Conservation (phyloP, 139 green algal genomes). For the Chlamydomonas incerta region DNA sequence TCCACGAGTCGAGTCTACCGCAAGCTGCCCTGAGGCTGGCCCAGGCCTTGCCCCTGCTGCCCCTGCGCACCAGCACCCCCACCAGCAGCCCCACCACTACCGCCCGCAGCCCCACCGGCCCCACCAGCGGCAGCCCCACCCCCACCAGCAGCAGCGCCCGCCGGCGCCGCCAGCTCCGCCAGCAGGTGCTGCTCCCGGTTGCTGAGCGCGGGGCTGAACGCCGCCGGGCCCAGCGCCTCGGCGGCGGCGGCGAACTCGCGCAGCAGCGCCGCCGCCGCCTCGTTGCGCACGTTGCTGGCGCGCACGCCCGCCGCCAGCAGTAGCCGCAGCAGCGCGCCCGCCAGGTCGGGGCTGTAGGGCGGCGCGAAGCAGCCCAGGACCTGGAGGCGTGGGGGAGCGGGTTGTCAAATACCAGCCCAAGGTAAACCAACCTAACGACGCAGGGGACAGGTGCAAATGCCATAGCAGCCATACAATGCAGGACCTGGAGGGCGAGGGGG, state of each 20-base stretch:
- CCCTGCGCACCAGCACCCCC: too few relatives aligned
- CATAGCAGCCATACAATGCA: too few relatives aligned
- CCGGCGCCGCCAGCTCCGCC: slow-evolving; percentile 31
- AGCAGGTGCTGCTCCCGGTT: slow-evolving; percentile 21
- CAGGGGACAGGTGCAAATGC: too few relatives aligned
- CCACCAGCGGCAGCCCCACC: background rate
- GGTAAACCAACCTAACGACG: too few relatives aligned
- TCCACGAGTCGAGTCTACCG: too few relatives aligned
- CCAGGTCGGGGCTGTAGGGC: background rate
- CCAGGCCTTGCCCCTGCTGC: too few relatives aligned
- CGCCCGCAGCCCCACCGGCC: background rate
- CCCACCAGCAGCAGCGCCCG: background rate
- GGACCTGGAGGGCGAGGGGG: too few relatives aligned
- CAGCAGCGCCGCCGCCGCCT: slow-evolving; percentile 29
- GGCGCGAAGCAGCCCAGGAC: slow-evolving; percentile 14
- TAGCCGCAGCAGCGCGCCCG: slow-evolving; percentile 18
- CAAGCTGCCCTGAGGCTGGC: too few relatives aligned
- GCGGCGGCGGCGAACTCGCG: slow-evolving; percentile 27
- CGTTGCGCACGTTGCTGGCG: slow-evolving; percentile 15
- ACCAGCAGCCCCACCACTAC: too few relatives aligned
- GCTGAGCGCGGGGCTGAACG: background rate
- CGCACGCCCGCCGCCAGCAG: slow-evolving; percentile 32
- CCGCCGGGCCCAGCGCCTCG: background rate
- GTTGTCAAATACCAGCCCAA: too few relatives aligned
- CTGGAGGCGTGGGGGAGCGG: too few relatives aligned